Evolutionary conservation across 805 yeast genomes (phyloP).

Genomic region (Yarrowia sp.): DNA sequence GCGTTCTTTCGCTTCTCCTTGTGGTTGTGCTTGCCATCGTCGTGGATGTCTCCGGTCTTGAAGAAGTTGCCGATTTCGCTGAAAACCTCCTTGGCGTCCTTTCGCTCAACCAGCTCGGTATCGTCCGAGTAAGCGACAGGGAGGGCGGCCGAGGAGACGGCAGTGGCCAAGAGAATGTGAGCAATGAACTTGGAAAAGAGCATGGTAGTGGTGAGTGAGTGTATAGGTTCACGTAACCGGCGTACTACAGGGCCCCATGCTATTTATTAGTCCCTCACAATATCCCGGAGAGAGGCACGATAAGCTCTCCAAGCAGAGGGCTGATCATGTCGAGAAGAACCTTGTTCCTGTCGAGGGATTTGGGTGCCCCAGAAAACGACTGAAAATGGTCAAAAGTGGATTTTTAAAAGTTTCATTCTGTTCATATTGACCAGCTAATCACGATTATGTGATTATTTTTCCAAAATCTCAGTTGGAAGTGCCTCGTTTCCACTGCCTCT

Average conservation of each 20-base stretch:
- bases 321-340: not conserved
- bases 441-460: too few relatives aligned
- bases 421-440: too few relatives aligned
- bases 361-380: too few relatives aligned
- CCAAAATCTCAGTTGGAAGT: too few relatives aligned
- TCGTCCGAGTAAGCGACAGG: not conserved
- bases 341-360: not conserved
- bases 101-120: conserved; percentile 17
- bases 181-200: conserved; percentile 1
- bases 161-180: conserved; percentile 7
- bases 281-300: conserved; percentile 13
- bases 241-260: not conserved
- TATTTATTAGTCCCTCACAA: conserved; percentile 21
- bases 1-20: not conserved
- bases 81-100: conserved; percentile 3
- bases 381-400: too few relatives aligned
- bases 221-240: too few relatives aligned
- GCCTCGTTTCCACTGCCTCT: not conserved
- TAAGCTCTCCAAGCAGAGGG: not conserved
- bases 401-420: too few relatives aligned
- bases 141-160: conserved; percentile 7
- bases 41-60: conserved; percentile 17
- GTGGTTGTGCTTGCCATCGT: not conserved
- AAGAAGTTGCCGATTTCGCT: conserved; percentile 8
- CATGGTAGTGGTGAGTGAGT: not conserved